A percentile compares a stretch with the other conserved stretches of the same genome.
phyloP scores from a whole-genome alignment of 768 basidiomycete species.

The Boletus vermiculosoides region DNA sequence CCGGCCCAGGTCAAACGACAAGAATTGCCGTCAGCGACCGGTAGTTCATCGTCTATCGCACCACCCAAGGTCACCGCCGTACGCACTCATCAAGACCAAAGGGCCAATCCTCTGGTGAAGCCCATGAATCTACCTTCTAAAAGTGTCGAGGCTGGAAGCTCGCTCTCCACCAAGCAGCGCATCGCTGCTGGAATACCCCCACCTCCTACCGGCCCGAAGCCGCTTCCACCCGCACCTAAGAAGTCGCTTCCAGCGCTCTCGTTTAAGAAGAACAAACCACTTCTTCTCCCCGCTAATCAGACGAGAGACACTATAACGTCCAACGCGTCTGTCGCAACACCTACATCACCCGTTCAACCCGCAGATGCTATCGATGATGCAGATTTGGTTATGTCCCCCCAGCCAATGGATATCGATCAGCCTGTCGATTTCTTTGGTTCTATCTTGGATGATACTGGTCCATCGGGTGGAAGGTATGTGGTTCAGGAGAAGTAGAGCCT shows the following conservation, averaged over 20 bases:
- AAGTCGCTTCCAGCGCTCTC: constrained; percentile 34
- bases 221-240: constrained; percentile 21
- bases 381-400: constrained; percentile 13
- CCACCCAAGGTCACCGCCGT: constrained; percentile 14
- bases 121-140: constrained; percentile 23
- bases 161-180: constrained; percentile 52
- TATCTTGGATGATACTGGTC: constrained; percentile 7
- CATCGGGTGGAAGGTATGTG: constrained; percentile 15
- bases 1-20: constrained; percentile 7
- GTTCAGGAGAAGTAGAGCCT: neutral
- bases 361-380: neutral
- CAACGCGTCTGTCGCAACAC: neutral
- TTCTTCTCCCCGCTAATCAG: constrained; percentile 5
- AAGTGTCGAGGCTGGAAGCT: constrained; percentile 32
- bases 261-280: constrained; percentile 43
- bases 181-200: constrained; percentile 41
- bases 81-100: constrained; percentile 34
- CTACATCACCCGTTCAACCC: constrained; percentile 11
- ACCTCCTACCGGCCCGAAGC: constrained; percentile 36
- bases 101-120: constrained; percentile 33
- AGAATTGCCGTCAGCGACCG: neutral
- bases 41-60: constrained; percentile 4
- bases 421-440: constrained; percentile 14
- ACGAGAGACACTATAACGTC: constrained; percentile 13
- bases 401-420: constrained; percentile 23